Base-by-base conservation (phyloP, 2,329 filamentous ascomycete species). In the Seiridium unicorne region DNA sequence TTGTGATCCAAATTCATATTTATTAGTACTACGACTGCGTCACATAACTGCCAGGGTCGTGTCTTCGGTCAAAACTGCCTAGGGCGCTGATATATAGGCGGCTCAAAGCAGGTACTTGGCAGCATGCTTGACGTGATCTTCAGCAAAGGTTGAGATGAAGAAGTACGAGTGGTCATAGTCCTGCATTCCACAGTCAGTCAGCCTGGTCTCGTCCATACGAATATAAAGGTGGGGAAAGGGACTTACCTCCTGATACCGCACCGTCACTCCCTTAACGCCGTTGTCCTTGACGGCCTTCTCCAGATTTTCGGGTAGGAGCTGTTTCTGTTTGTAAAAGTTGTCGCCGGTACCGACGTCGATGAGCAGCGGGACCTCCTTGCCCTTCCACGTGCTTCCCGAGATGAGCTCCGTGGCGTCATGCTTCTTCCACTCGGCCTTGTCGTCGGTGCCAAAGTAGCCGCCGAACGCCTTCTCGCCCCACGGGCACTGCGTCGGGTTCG, bases 141-240 rank as follows among this genome's bases (percentile, higher is more conserved):
- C 89, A 48, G 89, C 86, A 74, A 99, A 99, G 13, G 87, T 88
- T 42, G 93, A 89, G 81, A 99, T 96, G 77, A 97, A 97, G 78
- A 88, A 99, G 80, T 99, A 99, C 63, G 92, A 96, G 79, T 99
- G 95, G 75, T 99, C 95, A 73, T 99, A 98, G 63, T 88, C 93
- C 78, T 91, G 71, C 13, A n/a, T 18, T 48, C 26, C n/a, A 9
- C 46, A n/a, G 13, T 10, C 8, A 18, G 13, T 9, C 7, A 8
- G 46, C 8, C 26, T 48, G 8, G 18, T n/a, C n/a, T 18, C 8
- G 13, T 48, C 8, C 7, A 48, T 7, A n/a, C 46, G 13, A 18
- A 18, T 9, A n/a, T 7, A 18, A 51, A 26, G 31, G 48, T 10
- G 55, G 36, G 51, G 34, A 54, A 32, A 36, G 53, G 49, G 48